Evolutionary conservation across 306 rosid species (phyloP), one percentile per base, ranked within the genome.

Genomic region (Herpetospermum pedunculosum): DNA sequence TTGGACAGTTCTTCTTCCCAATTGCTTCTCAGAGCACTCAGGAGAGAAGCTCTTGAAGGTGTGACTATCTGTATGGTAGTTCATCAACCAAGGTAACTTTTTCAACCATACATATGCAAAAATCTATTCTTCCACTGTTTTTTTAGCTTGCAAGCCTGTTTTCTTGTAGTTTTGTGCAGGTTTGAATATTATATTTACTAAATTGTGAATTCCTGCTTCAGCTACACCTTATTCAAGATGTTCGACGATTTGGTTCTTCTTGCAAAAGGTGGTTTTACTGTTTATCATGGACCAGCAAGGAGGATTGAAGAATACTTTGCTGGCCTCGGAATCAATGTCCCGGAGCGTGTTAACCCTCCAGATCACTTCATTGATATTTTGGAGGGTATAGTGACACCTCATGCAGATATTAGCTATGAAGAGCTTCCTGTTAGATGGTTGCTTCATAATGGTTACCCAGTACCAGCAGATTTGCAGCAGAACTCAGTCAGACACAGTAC

Each of bases 21-120:
- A 78, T 88, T 87, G 71, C 97, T 94, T 78, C 90, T 94, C 69
- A 78, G 96, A 89, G 99, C 97, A 62, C 92, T 89, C 55, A 81
- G 89, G 83, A 96, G 96, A 28, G 97, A 94, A 88, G 97, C 96
- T 79, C 99, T 94, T 29, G 97, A 89, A 84, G 99, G 97, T 69
- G 97, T 94, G 41, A 94, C 92, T 74, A 83, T 94, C 77, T 94
- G 96, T 83, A 85, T 83, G 96, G 99, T 94, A 85, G 99, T 94
- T 82, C 99, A 94, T 81, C 99, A 94, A 87, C 99, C 99, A 52
- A 94, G 97, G 99, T 94, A 85, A 44, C 75, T 54, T 78, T 74
- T 70, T 46, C 38, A 26, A 55, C 68, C 73, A 65, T 65, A 12
- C 49, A 60, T 29, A 29, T 26, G 65, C 37, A 58, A 30, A 59